Conservation (phyloP, 345 rosid species). For the Rhodomyrtus tomentosa region DNA sequence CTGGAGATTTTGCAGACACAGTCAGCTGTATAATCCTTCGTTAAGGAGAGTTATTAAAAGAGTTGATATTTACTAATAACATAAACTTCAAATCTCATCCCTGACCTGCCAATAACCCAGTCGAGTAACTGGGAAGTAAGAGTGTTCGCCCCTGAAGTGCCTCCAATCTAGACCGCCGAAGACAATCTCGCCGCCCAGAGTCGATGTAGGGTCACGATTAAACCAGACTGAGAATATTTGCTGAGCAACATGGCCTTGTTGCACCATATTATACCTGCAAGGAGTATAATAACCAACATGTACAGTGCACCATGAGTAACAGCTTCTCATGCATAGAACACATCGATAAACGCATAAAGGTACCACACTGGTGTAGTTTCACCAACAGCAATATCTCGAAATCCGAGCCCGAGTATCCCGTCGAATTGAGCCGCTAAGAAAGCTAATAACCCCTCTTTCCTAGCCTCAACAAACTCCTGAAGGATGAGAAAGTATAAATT, state of each 20-base stretch:
- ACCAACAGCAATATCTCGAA: slow-evolving; percentile 22
- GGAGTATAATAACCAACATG: background rate
- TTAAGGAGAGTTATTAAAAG: background rate
- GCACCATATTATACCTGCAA: slow-evolving; percentile 40
- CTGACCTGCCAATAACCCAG: slow-evolving; percentile 49
- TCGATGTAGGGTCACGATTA: slow-evolving; percentile 25
- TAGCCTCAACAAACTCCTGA: slow-evolving; percentile 50
- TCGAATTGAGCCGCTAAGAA: slow-evolving; percentile 32
- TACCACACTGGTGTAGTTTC: slow-evolving; percentile 46
- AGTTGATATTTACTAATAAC: background rate
- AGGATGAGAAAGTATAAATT: background rate
- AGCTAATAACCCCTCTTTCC: slow-evolving; percentile 28
- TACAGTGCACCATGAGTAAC: background rate
- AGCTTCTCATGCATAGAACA: background rate
- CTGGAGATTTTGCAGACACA: slow-evolving; percentile 14
- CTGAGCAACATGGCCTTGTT: slow-evolving; percentile 36
- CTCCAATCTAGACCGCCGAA: slow-evolving; percentile 57
- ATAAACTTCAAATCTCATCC: background rate
- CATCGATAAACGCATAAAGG: background rate
- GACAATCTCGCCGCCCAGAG: slow-evolving; percentile 40
- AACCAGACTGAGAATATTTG: slow-evolving; percentile 44
- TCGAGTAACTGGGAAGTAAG: slow-evolving; percentile 26
- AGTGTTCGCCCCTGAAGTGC: slow-evolving; percentile 47
- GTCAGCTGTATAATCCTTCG: background rate
- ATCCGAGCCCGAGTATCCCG: slow-evolving; percentile 46